These are phyloP conservation scores for Boechera retrofracta DNA, from an alignment of 345 rosid genomes.

Conservation along the genomic window DNA sequence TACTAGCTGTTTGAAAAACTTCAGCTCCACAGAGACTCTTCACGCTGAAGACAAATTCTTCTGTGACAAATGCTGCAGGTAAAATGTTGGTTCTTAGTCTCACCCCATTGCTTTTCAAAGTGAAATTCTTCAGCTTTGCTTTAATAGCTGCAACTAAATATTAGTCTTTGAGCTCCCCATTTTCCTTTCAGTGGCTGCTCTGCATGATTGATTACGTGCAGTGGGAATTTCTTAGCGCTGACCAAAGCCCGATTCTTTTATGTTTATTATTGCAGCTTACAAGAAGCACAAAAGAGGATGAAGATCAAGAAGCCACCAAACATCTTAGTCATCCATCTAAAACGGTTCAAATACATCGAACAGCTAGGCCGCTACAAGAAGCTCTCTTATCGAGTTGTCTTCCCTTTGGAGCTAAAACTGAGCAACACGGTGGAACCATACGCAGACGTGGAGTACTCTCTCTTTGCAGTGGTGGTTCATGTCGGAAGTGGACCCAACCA, in stretches of 20 bases:
- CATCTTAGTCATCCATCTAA: constrained; percentile 87
- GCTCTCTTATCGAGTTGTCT: constrained; percentile 91
- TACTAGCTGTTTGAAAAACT: constrained; percentile 98
- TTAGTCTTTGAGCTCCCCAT: neutral
- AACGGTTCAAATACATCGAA: constrained; percentile 96
- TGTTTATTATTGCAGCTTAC: constrained; percentile 56
- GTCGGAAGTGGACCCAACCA: constrained; percentile 99
- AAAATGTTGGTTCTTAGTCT: constrained; percentile 33
- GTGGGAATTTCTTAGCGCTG: neutral
- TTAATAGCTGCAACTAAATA: neutral
- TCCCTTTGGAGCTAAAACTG: constrained; percentile 93
- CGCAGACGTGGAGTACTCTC: constrained; percentile 86
- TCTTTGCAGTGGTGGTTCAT: constrained; percentile 97
- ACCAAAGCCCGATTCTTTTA: neutral
- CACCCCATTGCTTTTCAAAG: neutral
- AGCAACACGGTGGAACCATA: constrained; percentile 88
- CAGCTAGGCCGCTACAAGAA: constrained; percentile 96
- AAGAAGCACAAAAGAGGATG: constrained; percentile 99
- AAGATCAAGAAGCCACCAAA: constrained; percentile 98
- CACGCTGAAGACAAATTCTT: constrained; percentile 98
- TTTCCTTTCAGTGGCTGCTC: neutral
- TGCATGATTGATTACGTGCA: neutral
- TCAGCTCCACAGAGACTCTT: constrained; percentile 99
- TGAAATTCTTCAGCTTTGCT: neutral
- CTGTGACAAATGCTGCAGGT: constrained; percentile 99